Conservation (phyloP, 495 filamentous ascomycete species). For the Hypoxylon lienhwacheense region DNA sequence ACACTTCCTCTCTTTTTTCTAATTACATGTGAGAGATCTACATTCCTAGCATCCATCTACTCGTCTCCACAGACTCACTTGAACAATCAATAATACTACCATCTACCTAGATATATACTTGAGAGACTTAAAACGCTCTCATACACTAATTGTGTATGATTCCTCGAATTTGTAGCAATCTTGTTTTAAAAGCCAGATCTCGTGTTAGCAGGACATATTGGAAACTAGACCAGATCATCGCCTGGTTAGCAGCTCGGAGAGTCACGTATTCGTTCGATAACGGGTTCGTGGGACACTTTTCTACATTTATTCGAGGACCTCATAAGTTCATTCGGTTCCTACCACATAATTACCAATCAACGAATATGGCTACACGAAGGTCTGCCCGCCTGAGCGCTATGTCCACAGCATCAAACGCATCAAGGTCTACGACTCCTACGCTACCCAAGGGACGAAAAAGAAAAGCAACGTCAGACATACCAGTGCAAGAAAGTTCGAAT, state of each 20-base stretch:
- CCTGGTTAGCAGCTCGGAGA: neutral
- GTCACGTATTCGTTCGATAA: neutral
- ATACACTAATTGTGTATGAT: conserved; percentile 7
- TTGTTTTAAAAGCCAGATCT: neutral
- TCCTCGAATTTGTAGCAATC: conserved; percentile 2
- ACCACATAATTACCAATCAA: conserved; percentile 1
- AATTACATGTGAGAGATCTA: too few relatives aligned
- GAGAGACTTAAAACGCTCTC: neutral
- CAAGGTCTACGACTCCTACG: conserved; percentile 23
- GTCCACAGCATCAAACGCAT: conserved; percentile 21
- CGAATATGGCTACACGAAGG: conserved; percentile 56
- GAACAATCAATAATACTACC: too few relatives aligned
- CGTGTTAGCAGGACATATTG: neutral
- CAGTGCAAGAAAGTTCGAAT: conserved; percentile 6
- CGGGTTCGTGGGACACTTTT: neutral
- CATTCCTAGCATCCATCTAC: too few relatives aligned
- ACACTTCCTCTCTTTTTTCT: too few relatives aligned
- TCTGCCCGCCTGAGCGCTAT: conserved; percentile 60
- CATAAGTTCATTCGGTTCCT: neutral
- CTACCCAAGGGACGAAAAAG: conserved; percentile 35
- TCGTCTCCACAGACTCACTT: too few relatives aligned
- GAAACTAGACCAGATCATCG: neutral
- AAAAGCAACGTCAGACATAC: conserved; percentile 34
- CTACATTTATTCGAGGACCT: neutral
- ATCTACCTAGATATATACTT: neutral